Evolutionary conservation across 139 green algal genomes (phyloP).

Genomic region (Micromonas commoda): DNA sequence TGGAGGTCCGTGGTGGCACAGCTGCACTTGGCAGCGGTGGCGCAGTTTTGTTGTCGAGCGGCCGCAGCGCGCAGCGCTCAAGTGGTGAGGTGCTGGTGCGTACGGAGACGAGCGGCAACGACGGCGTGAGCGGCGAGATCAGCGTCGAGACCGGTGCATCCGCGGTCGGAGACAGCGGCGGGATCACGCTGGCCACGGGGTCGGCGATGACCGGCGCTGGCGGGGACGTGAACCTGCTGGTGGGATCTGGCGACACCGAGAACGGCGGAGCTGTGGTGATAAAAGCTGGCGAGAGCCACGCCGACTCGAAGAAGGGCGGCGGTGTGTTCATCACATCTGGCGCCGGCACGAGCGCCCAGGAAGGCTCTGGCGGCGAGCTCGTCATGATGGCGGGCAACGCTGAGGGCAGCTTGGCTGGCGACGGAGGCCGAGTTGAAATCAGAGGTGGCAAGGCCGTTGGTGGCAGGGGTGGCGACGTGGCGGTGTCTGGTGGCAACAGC

Average conservation of each 20-base stretch:
- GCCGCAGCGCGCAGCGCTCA: background rate
- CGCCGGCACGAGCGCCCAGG: background rate
- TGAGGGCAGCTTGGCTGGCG: background rate
- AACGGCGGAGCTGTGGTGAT: slow-evolving; percentile 5
- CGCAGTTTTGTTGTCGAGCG: background rate
- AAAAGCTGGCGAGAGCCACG: background rate
- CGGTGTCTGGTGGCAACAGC: background rate
- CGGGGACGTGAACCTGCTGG: slow-evolving; percentile 5
- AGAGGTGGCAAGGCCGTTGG: background rate
- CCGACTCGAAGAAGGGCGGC: background rate
- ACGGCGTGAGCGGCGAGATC: slow-evolving; percentile 13
- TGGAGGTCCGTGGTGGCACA: background rate
- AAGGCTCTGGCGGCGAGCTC: background rate
- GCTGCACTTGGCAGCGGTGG: background rate
- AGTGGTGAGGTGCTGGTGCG: slow-evolving; percentile 11
- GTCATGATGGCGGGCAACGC: background rate
- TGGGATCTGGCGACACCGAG: slow-evolving; percentile 18
- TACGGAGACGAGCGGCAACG: background rate
- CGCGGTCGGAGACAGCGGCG: background rate
- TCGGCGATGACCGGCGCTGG: background rate
- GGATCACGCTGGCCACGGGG: slow-evolving; percentile 7
- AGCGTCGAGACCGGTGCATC: slow-evolving; percentile 12
- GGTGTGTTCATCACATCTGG: slow-evolving; percentile 3
- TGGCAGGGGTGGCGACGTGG: slow-evolving; percentile 9
- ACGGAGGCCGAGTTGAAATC: slow-evolving; percentile 14